A percentile compares a stretch with the other conserved stretches of the same genome.
Conservation (phyloP, 1,139 yeast genomes). For the Yamadazyma trypodendri region DNA sequence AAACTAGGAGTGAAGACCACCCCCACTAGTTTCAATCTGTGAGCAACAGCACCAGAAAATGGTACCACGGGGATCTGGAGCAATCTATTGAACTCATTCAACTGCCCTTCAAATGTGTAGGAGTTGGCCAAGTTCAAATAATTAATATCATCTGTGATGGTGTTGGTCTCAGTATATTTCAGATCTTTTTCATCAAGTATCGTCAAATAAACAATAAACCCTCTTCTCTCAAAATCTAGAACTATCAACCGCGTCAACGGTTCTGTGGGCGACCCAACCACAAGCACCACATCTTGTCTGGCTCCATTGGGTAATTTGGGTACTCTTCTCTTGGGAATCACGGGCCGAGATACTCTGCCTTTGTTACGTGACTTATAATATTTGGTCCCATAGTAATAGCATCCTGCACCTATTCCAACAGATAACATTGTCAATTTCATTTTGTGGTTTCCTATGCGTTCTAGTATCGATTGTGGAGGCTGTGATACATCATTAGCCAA, state of each 20-base stretch:
- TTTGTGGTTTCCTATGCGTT: constrained; percentile 16
- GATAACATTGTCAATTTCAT: constrained; percentile 20
- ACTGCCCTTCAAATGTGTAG: constrained; percentile 29
- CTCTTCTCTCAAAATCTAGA: constrained; percentile 71
- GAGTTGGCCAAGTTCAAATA: constrained; percentile 35
- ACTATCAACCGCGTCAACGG: constrained; percentile 71
- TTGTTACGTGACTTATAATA: background rate
- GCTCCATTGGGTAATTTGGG: constrained; percentile 66
- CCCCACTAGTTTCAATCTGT: constrained; percentile 52
- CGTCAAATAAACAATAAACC: constrained; percentile 77
- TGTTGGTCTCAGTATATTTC: constrained; percentile 55
- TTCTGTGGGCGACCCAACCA: constrained; percentile 77
- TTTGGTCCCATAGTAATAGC: constrained; percentile 9
- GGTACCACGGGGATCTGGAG: constrained; percentile 40
- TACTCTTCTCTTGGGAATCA: constrained; percentile 47
- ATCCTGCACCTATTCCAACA: constrained; percentile 35
- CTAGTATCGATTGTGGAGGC: constrained; percentile 2
- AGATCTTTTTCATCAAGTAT: constrained; percentile 65
- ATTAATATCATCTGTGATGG: constrained; percentile 52
- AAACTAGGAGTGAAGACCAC: constrained; percentile 64
- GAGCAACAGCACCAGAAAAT: constrained; percentile 55
- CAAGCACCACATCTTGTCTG: constrained; percentile 67
- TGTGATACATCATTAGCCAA: background rate
- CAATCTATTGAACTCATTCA: constrained; percentile 40
- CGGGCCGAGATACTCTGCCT: background rate